Conservation (phyloP, 306 rosid genomes). For the Cyamopsis tetragonoloba region DNA sequence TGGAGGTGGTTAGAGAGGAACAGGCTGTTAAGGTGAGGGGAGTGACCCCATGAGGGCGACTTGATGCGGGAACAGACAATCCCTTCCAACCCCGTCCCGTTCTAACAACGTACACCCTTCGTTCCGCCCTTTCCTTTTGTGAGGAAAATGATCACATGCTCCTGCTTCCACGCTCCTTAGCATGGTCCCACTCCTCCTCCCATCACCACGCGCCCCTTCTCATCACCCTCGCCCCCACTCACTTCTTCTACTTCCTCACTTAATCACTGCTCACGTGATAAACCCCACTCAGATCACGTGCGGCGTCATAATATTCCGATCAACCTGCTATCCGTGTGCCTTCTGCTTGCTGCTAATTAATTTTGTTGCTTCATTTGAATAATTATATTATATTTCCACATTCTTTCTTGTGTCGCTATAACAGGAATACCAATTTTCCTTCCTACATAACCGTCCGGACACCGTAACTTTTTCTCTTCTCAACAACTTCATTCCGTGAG, state of each 20-base stretch:
- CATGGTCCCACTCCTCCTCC: constrained; percentile 45
- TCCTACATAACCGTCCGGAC: no score
- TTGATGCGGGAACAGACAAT: constrained; percentile 28
- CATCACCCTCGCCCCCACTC: background rate
- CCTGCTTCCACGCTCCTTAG: constrained; percentile 30
- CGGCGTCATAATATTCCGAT: no score
- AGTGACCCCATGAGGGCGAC: constrained; percentile 39
- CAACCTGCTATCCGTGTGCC: no score
- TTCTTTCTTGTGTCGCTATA: no score
- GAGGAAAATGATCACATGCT: constrained; percentile 44
- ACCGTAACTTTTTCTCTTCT: no score
- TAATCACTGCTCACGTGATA: background rate
- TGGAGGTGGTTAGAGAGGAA: constrained; percentile 3
- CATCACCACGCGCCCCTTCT: constrained; percentile 13
- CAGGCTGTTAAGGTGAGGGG: constrained; percentile 34
- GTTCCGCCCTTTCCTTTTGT: constrained; percentile 8
- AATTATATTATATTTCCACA: no score
- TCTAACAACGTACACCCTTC: constrained; percentile 38
- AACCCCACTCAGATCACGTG: background rate
- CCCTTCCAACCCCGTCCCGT: constrained; percentile 45
- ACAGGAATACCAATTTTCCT: no score
- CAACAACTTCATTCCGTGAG: no score
- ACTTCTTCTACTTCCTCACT: background rate
- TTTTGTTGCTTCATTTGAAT: background rate
- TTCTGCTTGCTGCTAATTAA: background rate